Evolutionary conservation across 495 filamentous ascomycete genomes (phyloP).

Genomic region (Jackrogersella minutella): DNA sequence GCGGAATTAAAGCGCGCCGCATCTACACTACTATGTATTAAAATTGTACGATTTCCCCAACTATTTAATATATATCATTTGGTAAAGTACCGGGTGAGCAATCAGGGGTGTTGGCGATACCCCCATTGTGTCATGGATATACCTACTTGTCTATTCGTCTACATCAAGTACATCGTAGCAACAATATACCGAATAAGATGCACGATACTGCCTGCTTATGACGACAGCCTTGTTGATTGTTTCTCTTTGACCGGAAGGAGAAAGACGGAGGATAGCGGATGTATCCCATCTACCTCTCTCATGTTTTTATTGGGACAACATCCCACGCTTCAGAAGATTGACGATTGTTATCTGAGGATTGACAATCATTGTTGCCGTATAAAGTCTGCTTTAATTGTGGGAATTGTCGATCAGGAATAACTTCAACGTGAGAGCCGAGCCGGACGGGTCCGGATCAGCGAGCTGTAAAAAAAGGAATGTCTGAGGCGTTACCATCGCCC

Average conservation of each 20-base stretch:
- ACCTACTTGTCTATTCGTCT: not conserved
- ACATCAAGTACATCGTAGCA: not conserved
- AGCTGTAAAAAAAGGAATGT: constrained; percentile 16
- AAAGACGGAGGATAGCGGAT: constrained; percentile 5
- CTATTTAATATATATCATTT: constrained; percentile 20
- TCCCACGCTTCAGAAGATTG: constrained; percentile 25
- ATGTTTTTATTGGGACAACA: constrained; percentile 2
- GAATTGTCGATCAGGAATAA: constrained; percentile 27
- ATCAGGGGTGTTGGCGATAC: constrained; percentile 10
- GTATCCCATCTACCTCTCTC: not conserved
- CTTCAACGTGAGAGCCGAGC: constrained; percentile 23
- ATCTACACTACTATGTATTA: constrained; percentile 12
- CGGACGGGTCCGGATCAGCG: constrained; percentile 36
- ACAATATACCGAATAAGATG: not conserved
- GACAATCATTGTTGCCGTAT: constrained; percentile 18
- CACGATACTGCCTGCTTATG: not conserved
- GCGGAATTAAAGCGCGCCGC: constrained; percentile 15
- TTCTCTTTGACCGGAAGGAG: not conserved
- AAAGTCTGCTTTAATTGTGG: constrained; percentile 28
- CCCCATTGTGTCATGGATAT: constrained; percentile 16
- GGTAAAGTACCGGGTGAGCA: not conserved
- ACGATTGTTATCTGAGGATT: constrained; percentile 19
- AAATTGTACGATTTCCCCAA: constrained; percentile 27
- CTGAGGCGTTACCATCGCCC: constrained; percentile 8
- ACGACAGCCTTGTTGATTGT: constrained; percentile 8